Evolutionary conservation across 495 filamentous ascomycete genomes (phyloP), one percentile per base, ranked within the genome.

Genomic region (Polyplosphaeria fusca): DNA sequence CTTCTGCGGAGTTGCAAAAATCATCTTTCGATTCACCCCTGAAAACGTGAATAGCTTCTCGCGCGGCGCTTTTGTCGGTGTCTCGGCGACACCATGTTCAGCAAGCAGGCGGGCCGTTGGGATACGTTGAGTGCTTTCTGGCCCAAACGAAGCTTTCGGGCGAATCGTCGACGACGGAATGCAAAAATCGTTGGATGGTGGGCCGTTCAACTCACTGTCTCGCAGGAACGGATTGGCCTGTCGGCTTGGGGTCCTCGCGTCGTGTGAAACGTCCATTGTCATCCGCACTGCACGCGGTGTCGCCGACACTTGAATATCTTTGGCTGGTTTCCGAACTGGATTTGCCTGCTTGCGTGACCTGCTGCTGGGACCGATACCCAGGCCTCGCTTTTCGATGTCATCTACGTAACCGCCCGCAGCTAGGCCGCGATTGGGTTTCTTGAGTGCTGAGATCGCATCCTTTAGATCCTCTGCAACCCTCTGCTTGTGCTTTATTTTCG

Each of bases 341-440:
- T 86, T 88, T 60, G 81, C 86, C 3, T 82, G 65, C 71, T 87
- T 72, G 42, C 59, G 61, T 35, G 73, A 61, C 38, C 52, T 46
- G 32, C 35, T 61, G n/a, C 37, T 2, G 25, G 25, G 20, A 7
- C 56, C 55, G n/a, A 73, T 46, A 48, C 72, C 73, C 30, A 35
- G 30, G 19, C 39, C 39, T 52, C 87, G 78, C 64, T 80, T 83
- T 57, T 87, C 85, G 9, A 82, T 82, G 47, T 81, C 83, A 3
- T 92, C 83, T 5, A 80, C 86, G 35, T 89, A 75, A 45, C 85
- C 84, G 60, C 84, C 83, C 12, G 83, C 84, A 12, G 87, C 89
- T 38, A 92, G 74, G 4, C 85, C 79, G 51, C 93, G 79, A 65
- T 96, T 95, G 4, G 93, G 93, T 69, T 86, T 95, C 63, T 90